These are phyloP conservation scores for Apostasia shenzhenica DNA, from an alignment of 106 monocot genomes.

Conservation along the genomic window DNA sequence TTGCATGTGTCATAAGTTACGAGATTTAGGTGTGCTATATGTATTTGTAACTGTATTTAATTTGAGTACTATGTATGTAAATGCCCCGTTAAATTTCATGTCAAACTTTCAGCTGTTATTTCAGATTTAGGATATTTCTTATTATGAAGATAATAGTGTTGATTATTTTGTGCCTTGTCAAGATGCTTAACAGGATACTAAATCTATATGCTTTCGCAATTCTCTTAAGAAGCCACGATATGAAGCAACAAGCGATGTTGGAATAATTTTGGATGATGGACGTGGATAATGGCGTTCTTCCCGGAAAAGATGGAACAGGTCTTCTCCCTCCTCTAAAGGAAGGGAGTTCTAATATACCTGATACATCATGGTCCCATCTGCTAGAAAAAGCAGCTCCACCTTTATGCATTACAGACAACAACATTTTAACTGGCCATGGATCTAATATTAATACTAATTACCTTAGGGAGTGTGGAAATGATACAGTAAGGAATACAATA, in stretches of 20 bases:
- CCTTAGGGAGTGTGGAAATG: background rate
- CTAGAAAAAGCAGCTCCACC: background rate
- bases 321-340: background rate
- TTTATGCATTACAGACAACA: background rate
- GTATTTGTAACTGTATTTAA: no score
- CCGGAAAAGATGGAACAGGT: background rate
- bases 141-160: background rate
- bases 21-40: no score
- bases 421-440: constrained; percentile 5
- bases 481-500: background rate
- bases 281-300: background rate
- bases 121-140: background rate
- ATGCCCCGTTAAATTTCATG: background rate
- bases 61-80: background rate
- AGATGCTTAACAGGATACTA: constrained; percentile 4
- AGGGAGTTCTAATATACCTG: background rate
- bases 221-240: constrained; percentile 6
- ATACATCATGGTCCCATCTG: background rate
- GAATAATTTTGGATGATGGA: background rate
- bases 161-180: constrained; percentile 16
- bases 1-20: no score
- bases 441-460: constrained; percentile 5
- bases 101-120: background rate
- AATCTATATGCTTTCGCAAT: background rate
- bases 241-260: constrained; percentile 6